Conservation (phyloP, 495 filamentous ascomycete species). For the Penicillium robsamsonii region DNA sequence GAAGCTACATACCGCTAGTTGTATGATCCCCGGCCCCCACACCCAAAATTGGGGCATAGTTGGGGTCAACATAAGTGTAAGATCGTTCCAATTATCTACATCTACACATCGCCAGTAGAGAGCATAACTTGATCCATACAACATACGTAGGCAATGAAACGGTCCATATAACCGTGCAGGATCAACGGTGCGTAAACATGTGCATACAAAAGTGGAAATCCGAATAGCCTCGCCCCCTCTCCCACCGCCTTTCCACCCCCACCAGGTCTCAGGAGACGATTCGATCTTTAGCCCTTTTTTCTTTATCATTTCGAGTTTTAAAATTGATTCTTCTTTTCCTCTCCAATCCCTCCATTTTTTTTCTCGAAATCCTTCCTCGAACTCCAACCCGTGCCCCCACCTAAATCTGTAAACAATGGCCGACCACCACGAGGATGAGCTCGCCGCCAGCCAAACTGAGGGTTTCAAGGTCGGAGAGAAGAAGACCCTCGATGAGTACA, state of each 20-base stretch:
- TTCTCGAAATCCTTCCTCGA: background rate
- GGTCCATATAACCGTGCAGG: constrained; percentile 7
- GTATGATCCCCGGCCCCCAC: constrained; percentile 8
- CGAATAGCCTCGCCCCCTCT: constrained; percentile 38
- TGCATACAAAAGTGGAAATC: constrained; percentile 14
- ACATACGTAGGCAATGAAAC: background rate
- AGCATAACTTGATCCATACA: background rate
- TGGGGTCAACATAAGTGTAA: background rate
- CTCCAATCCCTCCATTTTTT: background rate
- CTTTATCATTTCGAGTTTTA: constrained; percentile 4
- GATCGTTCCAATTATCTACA: background rate
- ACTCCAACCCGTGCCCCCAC: constrained; percentile 21
- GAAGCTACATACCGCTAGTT: background rate
- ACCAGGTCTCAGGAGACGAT: constrained; percentile 28
- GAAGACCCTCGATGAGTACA: constrained; percentile 91
- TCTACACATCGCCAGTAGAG: background rate
- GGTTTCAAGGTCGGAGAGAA: constrained; percentile 98
- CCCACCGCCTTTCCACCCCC: constrained; percentile 53
- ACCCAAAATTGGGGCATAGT: constrained; percentile 2
- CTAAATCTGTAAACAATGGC: constrained; percentile 55
- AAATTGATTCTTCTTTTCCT: background rate
- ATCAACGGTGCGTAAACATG: background rate
- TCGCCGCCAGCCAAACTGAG: constrained; percentile 79
- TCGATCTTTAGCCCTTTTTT: constrained; percentile 9
- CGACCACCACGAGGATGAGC: constrained; percentile 74